phyloP scores from a whole-genome alignment of 2,329 filamentous ascomycete species.

The Aspergillus sp. region DNA sequence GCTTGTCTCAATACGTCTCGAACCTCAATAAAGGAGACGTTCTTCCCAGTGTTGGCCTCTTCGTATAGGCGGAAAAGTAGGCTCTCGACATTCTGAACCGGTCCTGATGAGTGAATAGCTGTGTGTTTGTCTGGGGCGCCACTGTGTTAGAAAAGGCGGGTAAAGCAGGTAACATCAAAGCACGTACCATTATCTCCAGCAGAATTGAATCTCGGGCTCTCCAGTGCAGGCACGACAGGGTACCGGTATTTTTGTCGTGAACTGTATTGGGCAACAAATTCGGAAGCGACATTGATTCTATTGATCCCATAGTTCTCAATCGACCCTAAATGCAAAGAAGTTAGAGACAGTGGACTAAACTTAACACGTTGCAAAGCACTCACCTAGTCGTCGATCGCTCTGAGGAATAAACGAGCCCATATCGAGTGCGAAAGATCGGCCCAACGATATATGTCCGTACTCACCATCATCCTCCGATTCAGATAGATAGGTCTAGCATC shows the following conservation, averaged over 20 bases:
- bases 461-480: slow-evolving; percentile 87
- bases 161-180: background rate
- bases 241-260: slow-evolving; percentile 93
- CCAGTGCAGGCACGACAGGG: slow-evolving; percentile 56
- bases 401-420: slow-evolving; percentile 81
- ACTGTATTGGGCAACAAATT: slow-evolving; percentile 95
- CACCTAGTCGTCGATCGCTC: slow-evolving; percentile 73
- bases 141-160: background rate
- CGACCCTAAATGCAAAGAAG: slow-evolving; percentile 40
- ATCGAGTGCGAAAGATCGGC: slow-evolving; percentile 87
- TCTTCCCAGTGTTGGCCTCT: slow-evolving; percentile 61
- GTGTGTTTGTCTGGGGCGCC: background rate
- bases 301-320: slow-evolving; percentile 68
- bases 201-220: slow-evolving; percentile 5
- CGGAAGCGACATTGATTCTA: slow-evolving; percentile 83
- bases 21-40: slow-evolving; percentile 65
- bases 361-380: background rate
- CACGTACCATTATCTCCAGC: slow-evolving; percentile 12
- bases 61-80: slow-evolving; percentile 66
- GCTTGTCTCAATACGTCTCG: slow-evolving; percentile 77
- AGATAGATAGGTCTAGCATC: slow-evolving; percentile 73
- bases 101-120: slow-evolving; percentile 3
- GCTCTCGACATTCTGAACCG: slow-evolving; percentile 44
- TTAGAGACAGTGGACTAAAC: slow-evolving; percentile 5
- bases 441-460: slow-evolving; percentile 86